Conservation (phyloP, 164 flowering plant genomes). For the Magnolia sinica region DNA sequence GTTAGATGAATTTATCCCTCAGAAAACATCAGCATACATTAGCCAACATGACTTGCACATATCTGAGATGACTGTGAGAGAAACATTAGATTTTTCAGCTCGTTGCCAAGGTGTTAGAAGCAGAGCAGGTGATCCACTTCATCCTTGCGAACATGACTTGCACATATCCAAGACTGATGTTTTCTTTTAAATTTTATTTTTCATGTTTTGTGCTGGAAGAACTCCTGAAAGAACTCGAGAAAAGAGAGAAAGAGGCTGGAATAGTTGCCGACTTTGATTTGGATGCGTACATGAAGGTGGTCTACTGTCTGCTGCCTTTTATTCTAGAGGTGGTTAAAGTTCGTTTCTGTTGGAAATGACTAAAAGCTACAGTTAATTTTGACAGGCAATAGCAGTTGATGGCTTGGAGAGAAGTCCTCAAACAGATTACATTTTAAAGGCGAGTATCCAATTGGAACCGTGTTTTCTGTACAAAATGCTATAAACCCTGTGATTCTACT, state of each 20-base stretch:
- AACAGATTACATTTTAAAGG: constrained; percentile 67
- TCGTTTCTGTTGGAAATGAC: background rate
- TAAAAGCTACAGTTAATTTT: background rate
- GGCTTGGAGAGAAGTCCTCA: constrained; percentile 49
- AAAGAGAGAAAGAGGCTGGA: constrained; percentile 60
- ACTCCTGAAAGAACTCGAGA: constrained; percentile 46
- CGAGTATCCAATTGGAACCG: constrained; percentile 10
- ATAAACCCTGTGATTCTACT: too few species aligned
- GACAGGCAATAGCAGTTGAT: constrained; percentile 50
- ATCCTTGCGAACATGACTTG: background rate
- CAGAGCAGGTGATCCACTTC: constrained; percentile 31
- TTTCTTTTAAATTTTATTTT: background rate
- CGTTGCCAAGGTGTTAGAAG: constrained; percentile 55
- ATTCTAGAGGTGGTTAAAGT: background rate
- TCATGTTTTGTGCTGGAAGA: constrained; percentile 25
- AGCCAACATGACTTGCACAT: constrained; percentile 54
- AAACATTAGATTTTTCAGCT: constrained; percentile 63
- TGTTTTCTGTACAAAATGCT: too few species aligned
- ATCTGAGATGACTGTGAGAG: constrained; percentile 61
- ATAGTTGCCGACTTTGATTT: constrained; percentile 57
- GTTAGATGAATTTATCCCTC: constrained; percentile 51
- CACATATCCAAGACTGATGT: too few species aligned
- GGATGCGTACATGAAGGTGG: constrained; percentile 75
- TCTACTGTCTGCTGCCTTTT: background rate
- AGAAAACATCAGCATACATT: constrained; percentile 54